Conservation (phyloP, 345 rosid genomes). For the Populus euphratica region DNA sequence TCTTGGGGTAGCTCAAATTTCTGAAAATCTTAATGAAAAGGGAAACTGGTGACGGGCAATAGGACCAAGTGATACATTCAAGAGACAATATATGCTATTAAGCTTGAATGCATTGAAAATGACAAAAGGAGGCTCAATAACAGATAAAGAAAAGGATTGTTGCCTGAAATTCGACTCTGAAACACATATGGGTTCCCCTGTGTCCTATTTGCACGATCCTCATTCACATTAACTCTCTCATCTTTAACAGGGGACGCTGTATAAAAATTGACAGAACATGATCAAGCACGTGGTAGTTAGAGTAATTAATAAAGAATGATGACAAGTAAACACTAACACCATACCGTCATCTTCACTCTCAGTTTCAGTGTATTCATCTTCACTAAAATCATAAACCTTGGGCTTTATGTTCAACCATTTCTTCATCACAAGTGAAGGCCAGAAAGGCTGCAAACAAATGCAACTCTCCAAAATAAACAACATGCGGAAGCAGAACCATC, state of each 20-base stretch:
- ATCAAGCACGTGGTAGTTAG: conserved; percentile 7
- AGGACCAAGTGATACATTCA: background rate
- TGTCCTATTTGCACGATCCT: conserved; percentile 21
- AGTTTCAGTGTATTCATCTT: conserved; percentile 84
- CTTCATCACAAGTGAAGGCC: conserved; percentile 96
- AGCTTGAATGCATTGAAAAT: background rate
- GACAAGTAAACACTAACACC: background rate
- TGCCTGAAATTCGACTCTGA: conserved; percentile 53
- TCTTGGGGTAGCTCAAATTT: background rate
- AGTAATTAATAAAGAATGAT: background rate
- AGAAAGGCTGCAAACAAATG: conserved; percentile 54
- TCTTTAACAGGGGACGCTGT: conserved; percentile 57
- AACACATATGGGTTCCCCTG: conserved; percentile 32
- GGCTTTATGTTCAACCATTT: conserved; percentile 96
- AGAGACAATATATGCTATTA: conserved; percentile 2
- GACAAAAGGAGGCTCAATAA: background rate
- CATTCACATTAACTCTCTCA: conserved; percentile 19
- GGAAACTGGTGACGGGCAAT: background rate
- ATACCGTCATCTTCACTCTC: conserved; percentile 96
- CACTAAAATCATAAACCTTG: conserved; percentile 76
- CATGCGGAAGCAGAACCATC: conserved; percentile 8
- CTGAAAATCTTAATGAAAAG: background rate
- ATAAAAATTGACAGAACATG: conserved; percentile 12
- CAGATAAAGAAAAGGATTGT: conserved; percentile 9
- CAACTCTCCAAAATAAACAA: conserved; percentile 15